Evolutionary conservation across 176 grass and related monocot species (phyloP), one percentile per base, ranked within the genome.

Genomic region (Oryza coarctata): DNA sequence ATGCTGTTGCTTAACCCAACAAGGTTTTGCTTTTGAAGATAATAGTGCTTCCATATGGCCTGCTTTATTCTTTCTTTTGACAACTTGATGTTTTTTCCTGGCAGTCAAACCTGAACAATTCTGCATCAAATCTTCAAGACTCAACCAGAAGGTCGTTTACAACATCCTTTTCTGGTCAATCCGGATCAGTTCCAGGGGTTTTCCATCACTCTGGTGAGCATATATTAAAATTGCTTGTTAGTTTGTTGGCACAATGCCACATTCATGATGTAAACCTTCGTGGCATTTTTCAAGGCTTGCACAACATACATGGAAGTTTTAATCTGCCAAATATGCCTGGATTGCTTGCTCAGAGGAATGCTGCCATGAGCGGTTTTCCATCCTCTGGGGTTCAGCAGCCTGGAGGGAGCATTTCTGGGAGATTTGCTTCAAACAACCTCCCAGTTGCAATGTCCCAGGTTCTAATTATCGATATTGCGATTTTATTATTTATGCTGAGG

Each of bases 381-480:
- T 88, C 96, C 58, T 90, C 91, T 31, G 93, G 96, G 61, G 83
- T 99, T 92, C 96, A 93, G 29, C 96, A 95, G 63, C 85, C 91
- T 50, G 93, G 91, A 32, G 96, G 88, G 78, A 95, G 82, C 87
- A 93, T 98, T 79, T 86, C 96, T 68, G 82, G 85, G 41, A 92
- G 96, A 76, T 99, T 92, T 62, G 40, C 93, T 81, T 91, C 96
- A 74, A 99, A 93, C 71, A 99, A 92, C 80, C 87, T 95, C 77
- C 87, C 93, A 7, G 91, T 90, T 90, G 83, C 80, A 55, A 92
- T 99, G 83, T 95, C 96, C 87, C 93, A 99, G 96, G 96, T 99
- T 82, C 50, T 58, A 83, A 82, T 89, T 57, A 22, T 85, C 64
- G 12, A 66, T 38, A 68, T 73, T 34, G 5, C 29, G 20, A 14